phyloP scores from a whole-genome alignment of 345 rosid species.

The Pelargonium nanum region DNA sequence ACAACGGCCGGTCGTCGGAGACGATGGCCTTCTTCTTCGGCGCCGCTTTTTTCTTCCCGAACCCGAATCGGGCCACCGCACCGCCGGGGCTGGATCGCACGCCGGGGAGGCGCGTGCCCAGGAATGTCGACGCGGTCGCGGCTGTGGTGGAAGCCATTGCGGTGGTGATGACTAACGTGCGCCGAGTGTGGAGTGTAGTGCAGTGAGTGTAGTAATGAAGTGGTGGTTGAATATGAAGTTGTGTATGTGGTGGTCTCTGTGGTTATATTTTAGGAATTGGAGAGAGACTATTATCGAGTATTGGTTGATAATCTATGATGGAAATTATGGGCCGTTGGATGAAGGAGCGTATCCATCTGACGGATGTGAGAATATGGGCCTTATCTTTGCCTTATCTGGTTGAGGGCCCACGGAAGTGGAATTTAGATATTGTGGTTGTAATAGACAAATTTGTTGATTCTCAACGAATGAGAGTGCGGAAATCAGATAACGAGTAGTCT shows the following conservation, averaged over 20 bases:
- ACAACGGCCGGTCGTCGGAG: slow-evolving; percentile 56
- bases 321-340: slow-evolving; percentile 34
- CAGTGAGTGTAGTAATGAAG: not conserved
- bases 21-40: slow-evolving; percentile 25
- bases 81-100: slow-evolving; percentile 25
- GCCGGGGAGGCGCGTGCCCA: slow-evolving; percentile 45
- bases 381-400: slow-evolving; percentile 57
- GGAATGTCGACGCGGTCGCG: slow-evolving; percentile 49
- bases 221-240: not conserved
- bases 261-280: slow-evolving; percentile 9
- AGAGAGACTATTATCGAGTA: slow-evolving; percentile 9
- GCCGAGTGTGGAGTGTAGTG: not conserved
- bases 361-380: slow-evolving; percentile 21
- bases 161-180: slow-evolving; percentile 6
- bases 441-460: no score
- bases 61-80: slow-evolving; percentile 48
- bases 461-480: no score
- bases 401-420: slow-evolving; percentile 20
- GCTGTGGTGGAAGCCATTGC: slow-evolving; percentile 56
- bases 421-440: not conserved
- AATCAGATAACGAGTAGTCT: no score
- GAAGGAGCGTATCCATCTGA: slow-evolving; percentile 59
- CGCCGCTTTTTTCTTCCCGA: no score
- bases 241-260: not conserved
- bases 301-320: slow-evolving; percentile 19